A percentile compares a stretch with the other conserved stretches of the same genome.
Conservation (phyloP, 352 stramenopile genomes). For the Lagenidium giganteum region DNA sequence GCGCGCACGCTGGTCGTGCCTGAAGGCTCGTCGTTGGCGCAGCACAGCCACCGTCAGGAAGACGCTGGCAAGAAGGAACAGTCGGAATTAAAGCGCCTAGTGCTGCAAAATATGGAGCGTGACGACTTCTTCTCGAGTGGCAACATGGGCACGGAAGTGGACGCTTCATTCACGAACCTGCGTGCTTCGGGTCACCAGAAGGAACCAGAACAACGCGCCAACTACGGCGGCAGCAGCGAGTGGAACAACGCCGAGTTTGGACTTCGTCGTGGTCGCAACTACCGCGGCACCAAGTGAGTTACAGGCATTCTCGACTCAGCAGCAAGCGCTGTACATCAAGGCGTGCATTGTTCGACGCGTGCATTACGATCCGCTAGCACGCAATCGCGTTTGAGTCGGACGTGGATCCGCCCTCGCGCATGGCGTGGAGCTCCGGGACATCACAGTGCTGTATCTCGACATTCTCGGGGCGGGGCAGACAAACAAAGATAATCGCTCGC, state of each 20-base stretch:
- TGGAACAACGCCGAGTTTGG: constrained; percentile 87
- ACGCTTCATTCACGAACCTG: constrained; percentile 5
- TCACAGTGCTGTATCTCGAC: too few relatives aligned
- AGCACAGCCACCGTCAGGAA: constrained; percentile 85
- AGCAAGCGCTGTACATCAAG: too few relatives aligned
- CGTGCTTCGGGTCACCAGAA: constrained; percentile 4
- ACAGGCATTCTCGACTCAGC: too few relatives aligned
- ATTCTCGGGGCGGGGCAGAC: too few relatives aligned
- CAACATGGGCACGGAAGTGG: constrained; percentile 3
- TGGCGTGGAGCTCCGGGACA: too few relatives aligned
- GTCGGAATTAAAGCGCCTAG: constrained; percentile 83
- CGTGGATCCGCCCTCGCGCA: too few relatives aligned
- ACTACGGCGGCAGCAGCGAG: constrained; percentile 60
- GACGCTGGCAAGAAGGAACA: constrained; percentile 81
- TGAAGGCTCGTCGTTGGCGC: constrained; percentile 89
- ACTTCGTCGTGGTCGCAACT: constrained; percentile 55
- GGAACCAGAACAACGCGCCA: constrained; percentile 24
- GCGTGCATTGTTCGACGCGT: too few relatives aligned
- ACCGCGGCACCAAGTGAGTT: constrained; percentile 57
- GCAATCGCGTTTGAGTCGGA: too few relatives aligned
- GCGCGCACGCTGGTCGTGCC: constrained; percentile 92
- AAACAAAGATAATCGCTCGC: too few relatives aligned
- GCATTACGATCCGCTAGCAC: too few relatives aligned
- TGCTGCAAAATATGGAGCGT: constrained; percentile 83
- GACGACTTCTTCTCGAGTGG: constrained; percentile 62